These are phyloP conservation scores for Pythium utonaiense DNA, from an alignment of 352 stramenopile species.

Conservation along the genomic window DNA sequence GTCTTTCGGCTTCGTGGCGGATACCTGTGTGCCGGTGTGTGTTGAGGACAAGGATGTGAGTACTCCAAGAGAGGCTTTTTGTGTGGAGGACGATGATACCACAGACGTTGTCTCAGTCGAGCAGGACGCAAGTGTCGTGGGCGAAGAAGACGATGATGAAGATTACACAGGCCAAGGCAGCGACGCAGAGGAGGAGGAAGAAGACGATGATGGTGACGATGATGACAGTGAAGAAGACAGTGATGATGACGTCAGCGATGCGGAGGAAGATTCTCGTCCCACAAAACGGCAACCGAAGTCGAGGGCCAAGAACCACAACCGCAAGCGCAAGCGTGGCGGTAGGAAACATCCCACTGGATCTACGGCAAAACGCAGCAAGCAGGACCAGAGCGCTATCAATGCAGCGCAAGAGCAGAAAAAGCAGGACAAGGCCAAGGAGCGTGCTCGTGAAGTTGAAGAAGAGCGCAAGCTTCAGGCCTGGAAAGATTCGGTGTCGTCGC, in stretches of 20 bases:
- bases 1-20: not conserved
- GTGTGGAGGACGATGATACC: not conserved
- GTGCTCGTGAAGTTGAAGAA: constrained; percentile 84
- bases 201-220: constrained; percentile 24
- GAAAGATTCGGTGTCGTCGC: constrained; percentile 69
- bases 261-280: constrained; percentile 29
- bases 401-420: constrained; percentile 11
- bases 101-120: constrained; percentile 2
- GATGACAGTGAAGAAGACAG: constrained; percentile 21
- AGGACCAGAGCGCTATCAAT: not conserved
- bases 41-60: not conserved
- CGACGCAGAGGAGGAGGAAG: constrained; percentile 28
- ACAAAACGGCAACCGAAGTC: not conserved
- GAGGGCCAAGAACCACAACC: not conserved
- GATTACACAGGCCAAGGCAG: constrained; percentile 22
- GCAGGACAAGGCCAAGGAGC: constrained; percentile 12
- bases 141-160: constrained; percentile 27
- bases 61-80: not conserved
- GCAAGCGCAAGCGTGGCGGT: not conserved
- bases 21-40: not conserved
- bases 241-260: constrained; percentile 35
- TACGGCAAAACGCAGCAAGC: not conserved
- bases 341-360: not conserved
- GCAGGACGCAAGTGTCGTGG: constrained; percentile 5
- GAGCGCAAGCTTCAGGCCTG: constrained; percentile 90